Conservation (phyloP, 331 rosid species). For the Pyracantha coccinea region DNA sequence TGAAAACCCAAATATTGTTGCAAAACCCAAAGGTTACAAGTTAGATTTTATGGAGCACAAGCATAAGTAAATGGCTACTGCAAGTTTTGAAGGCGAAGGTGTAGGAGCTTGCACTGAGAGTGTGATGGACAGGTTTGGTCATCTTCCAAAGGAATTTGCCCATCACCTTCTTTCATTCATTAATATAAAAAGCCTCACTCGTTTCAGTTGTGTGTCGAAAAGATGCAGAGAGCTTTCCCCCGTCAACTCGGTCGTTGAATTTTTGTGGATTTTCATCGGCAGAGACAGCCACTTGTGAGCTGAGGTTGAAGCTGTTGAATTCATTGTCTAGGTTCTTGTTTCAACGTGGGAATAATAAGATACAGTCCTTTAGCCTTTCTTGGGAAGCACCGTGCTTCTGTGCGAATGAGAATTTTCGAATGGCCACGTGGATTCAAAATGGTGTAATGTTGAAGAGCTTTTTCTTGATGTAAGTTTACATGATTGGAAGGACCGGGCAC, state of each 20-base stretch:
- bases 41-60: background rate
- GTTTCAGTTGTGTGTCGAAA: background rate
- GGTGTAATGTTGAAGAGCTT: background rate
- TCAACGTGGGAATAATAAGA: background rate
- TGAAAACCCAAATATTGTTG: too few relatives aligned
- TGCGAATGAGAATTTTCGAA: background rate
- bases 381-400: background rate
- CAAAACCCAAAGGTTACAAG: too few relatives aligned
- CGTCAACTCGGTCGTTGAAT: background rate
- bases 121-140: background rate
- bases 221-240: background rate
- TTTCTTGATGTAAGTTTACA: background rate
- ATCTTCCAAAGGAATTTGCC: background rate
- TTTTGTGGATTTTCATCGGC: background rate
- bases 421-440: background rate
- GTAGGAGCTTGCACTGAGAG: background rate
- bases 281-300: background rate
- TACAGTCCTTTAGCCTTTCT: background rate
- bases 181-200: too few relatives aligned
- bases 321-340: background rate
- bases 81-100: background rate
- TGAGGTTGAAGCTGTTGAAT: background rate
- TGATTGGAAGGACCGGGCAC: background rate
- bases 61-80: background rate
- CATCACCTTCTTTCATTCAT: background rate